Conservation (phyloP, 2,329 filamentous ascomycete genomes). For the Pseudogymnoascus sp. region DNA sequence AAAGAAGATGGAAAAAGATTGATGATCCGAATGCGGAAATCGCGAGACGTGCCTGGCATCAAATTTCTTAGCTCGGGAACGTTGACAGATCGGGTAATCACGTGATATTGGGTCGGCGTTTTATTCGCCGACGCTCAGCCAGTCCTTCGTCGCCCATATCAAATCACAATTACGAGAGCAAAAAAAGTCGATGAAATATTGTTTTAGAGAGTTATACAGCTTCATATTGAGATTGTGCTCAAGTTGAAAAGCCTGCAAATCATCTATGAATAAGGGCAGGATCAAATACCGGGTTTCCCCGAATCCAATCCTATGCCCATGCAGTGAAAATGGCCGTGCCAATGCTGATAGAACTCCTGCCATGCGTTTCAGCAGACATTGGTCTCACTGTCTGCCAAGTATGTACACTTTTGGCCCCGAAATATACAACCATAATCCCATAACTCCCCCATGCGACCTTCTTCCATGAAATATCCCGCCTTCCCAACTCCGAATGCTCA, state of each 20-base stretch:
- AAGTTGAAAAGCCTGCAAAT: neutral
- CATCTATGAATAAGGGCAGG: neutral
- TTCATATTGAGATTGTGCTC: neutral
- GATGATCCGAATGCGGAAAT: constrained; percentile 6
- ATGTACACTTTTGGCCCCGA: neutral
- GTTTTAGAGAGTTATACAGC: neutral
- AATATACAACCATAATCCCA: neutral
- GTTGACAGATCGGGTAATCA: neutral
- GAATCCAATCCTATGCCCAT: neutral
- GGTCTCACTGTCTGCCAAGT: neutral
- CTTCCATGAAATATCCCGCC: neutral
- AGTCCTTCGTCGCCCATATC: constrained; percentile 1
- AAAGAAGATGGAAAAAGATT: constrained; percentile 12
- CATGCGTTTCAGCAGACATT: neutral
- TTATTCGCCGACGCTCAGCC: neutral
- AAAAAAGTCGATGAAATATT: neutral
- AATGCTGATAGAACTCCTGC: neutral
- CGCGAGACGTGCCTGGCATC: constrained; percentile 6
- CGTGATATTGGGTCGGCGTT: neutral
- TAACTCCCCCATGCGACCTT: neutral
- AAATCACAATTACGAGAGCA: neutral
- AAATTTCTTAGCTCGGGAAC: constrained; percentile 10
- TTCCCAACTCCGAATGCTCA: neutral
- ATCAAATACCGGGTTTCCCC: neutral
- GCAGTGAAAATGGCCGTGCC: neutral